Percentiles rank a stretch among this genome's conserved stretches.
Conservation (phyloP, 805 yeast genomes). For the Candida sanyiensis region DNA sequence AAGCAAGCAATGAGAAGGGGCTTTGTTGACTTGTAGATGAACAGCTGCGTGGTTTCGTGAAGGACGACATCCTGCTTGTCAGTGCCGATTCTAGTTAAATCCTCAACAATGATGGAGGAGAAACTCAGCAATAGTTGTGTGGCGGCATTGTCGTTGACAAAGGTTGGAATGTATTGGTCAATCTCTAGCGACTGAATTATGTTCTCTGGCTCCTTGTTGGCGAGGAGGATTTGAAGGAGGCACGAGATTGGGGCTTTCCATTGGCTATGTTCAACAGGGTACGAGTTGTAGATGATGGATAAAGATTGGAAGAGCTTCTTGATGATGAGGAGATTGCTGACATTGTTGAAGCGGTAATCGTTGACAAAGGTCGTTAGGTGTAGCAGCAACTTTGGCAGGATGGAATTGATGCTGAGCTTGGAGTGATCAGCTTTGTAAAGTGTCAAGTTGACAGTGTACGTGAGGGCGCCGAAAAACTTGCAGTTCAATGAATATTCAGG, state of each 20-base stretch:
- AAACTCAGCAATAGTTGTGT: conserved; percentile 27
- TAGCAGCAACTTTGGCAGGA: conserved; percentile 12
- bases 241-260: conserved; percentile 39
- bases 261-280: conserved; percentile 26
- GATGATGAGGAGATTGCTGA: conserved; percentile 37
- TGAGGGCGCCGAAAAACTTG: conserved; percentile 77
- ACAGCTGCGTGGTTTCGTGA: conserved; percentile 34
- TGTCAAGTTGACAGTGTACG: conserved; percentile 60
- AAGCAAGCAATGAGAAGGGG: conserved; percentile 13
- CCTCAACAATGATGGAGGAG: conserved; percentile 47
- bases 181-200: conserved; percentile 7
- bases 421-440: conserved; percentile 13
- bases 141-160: conserved; percentile 5
- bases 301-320: conserved; percentile 54
- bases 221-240: conserved; percentile 17
- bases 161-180: conserved; percentile 10
- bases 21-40: conserved; percentile 31
- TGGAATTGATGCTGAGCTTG: conserved; percentile 12
- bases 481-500: conserved; percentile 37
- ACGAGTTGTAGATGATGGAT: conserved; percentile 36
- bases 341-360: conserved; percentile 10
- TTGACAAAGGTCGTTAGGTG: conserved; percentile 14
- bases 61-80: conserved; percentile 24
- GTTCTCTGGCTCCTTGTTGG: conserved; percentile 12
- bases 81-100: conserved; percentile 34